Percentiles rank a stretch among this genome's conserved stretches.
Evolutionary conservation across 2,329 filamentous ascomycete species (phyloP).

Genomic region (Fusarium virguliforme): DNA sequence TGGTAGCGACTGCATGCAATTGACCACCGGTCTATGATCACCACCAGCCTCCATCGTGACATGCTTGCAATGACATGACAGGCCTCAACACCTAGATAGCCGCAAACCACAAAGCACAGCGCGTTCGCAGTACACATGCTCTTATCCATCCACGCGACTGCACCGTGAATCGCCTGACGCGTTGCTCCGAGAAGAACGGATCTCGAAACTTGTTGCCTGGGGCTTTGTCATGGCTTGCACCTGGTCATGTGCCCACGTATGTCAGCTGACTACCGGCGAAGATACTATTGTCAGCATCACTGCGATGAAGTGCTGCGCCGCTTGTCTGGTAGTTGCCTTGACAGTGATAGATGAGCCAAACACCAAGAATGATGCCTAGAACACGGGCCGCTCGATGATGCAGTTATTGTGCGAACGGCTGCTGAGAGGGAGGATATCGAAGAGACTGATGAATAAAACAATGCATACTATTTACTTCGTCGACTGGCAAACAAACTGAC

Average conservation of each 20-base stretch:
- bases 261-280: background rate
- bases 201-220: background rate
- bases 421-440: background rate
- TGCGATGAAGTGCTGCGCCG: background rate
- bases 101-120: slow-evolving; percentile 7
- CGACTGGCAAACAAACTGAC: slow-evolving; percentile 34
- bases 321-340: background rate
- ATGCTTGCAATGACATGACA: background rate
- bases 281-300: slow-evolving; percentile 2
- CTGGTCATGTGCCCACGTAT: background rate
- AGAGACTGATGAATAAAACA: background rate
- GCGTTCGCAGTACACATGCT: background rate
- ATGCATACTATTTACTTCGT: slow-evolving; percentile 20
- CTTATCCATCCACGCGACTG: background rate
- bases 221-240: background rate
- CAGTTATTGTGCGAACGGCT: background rate
- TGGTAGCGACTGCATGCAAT: slow-evolving; percentile 47
- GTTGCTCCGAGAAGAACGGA: background rate
- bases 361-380: background rate
- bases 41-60: slow-evolving; percentile 22
- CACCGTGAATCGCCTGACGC: background rate
- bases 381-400: background rate
- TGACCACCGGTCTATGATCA: slow-evolving; percentile 46
- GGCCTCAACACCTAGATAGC: slow-evolving; percentile 2
- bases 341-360: background rate